Conservation (phyloP, 1,284 basidiomycete species). For the Ganoderma resinaceum region DNA sequence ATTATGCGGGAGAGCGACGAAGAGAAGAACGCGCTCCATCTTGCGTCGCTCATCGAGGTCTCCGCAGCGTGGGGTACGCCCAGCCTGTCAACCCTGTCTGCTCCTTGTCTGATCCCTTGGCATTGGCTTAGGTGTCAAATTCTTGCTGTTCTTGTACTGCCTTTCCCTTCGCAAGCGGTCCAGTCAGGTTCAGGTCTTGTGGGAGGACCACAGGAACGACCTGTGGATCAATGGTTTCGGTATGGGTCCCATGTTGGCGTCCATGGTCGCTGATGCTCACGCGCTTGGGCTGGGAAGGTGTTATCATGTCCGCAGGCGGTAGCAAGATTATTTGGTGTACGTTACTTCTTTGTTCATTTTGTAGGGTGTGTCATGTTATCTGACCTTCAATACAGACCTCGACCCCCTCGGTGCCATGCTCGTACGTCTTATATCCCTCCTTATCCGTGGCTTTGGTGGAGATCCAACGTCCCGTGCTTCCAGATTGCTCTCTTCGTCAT, state of each 20-base stretch:
- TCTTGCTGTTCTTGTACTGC: conserved; percentile 89
- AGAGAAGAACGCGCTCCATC: conserved; percentile 72
- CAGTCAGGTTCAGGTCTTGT: conserved; percentile 91
- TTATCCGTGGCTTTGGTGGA: background rate
- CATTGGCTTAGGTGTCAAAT: conserved; percentile 72
- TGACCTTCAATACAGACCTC: conserved; percentile 54
- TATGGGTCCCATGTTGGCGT: conserved; percentile 34
- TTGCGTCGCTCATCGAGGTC: conserved; percentile 88
- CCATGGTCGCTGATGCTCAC: background rate
- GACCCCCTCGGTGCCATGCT: conserved; percentile 85
- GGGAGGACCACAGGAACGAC: conserved; percentile 96
- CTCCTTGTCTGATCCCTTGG: conserved; percentile 15
- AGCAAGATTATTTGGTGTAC: conserved; percentile 86
- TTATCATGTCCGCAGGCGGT: conserved; percentile 91
- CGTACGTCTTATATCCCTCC: conserved; percentile 48
- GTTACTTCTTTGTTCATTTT: background rate
- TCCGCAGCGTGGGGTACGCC: conserved; percentile 76
- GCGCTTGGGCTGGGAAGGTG: conserved; percentile 56
- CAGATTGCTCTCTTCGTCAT: conserved; percentile 86
- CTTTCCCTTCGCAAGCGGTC: conserved; percentile 79
- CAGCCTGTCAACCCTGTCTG: background rate
- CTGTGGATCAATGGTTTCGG: conserved; percentile 83
- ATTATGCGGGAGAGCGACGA: conserved; percentile 57
- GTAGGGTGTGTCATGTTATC: too few species aligned
- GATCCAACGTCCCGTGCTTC: background rate